phyloP scores from a whole-genome alignment of 441 rosid species.

The Gossypium schwendimanii region DNA sequence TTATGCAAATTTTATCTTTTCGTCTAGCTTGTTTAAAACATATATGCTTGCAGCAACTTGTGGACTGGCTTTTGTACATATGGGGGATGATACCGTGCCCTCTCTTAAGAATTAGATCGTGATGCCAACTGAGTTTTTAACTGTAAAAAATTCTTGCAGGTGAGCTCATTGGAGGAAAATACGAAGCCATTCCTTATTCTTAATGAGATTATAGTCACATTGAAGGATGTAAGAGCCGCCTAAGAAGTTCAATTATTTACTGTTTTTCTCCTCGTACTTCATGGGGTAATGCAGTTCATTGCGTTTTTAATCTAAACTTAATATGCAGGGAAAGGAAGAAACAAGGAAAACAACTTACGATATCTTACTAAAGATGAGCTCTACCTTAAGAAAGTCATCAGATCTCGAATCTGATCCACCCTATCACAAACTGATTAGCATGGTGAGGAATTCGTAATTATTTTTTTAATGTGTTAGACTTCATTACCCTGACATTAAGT shows the following conservation, averaged over 20 bases:
- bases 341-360: constrained; percentile 74
- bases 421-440: constrained; percentile 54
- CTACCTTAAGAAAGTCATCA: constrained; percentile 40
- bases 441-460: constrained; percentile 40
- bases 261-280: background rate
- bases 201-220: constrained; percentile 76
- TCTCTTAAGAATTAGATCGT: background rate
- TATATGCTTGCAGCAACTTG: background rate
- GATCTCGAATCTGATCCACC: constrained; percentile 30
- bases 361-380: constrained; percentile 49
- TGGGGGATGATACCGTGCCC: background rate
- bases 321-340: constrained; percentile 68
- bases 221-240: constrained; percentile 68
- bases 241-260: constrained; percentile 11
- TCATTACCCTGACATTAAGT: background rate
- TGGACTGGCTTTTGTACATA: background rate
- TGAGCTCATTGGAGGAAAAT: constrained; percentile 53
- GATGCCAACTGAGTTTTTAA: constrained; percentile 6
- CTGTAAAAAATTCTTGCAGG: constrained; percentile 39
- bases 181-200: constrained; percentile 76
- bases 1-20: background rate
- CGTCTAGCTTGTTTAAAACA: background rate
- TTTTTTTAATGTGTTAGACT: background rate
- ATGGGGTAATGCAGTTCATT: background rate
- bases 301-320: constrained; percentile 6